Conservation (phyloP, 495 filamentous ascomycete genomes). For the Neurospora sp. region DNA sequence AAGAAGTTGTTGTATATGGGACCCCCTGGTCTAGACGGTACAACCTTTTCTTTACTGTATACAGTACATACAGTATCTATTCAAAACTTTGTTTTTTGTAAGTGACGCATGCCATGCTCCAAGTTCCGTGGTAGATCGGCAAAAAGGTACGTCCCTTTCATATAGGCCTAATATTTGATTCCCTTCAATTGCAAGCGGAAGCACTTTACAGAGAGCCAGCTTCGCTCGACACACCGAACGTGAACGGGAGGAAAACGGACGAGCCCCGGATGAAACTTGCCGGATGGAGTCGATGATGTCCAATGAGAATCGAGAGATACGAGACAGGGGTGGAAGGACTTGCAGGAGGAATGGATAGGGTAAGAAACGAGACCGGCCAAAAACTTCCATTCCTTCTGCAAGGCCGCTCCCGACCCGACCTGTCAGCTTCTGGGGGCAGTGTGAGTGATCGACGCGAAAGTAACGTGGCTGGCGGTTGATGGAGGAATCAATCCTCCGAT, state of each 20-base stretch:
- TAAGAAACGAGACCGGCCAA: not conserved
- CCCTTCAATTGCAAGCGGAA: not conserved
- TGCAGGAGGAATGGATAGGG: not conserved
- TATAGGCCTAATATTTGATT: too few relatives aligned
- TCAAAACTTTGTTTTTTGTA: not conserved
- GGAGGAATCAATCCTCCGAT: not conserved
- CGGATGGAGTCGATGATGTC: not conserved
- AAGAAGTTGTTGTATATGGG: not conserved
- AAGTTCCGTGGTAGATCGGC: too few relatives aligned
- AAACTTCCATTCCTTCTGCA: not conserved
- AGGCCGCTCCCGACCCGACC: not conserved
- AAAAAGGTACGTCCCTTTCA: too few relatives aligned
- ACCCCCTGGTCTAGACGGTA: not conserved
- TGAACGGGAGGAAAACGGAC: not conserved
- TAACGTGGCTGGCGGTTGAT: not conserved
- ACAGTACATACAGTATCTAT: not conserved
- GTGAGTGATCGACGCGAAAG: not conserved
- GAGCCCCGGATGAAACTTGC: not conserved
- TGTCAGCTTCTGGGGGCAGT: not conserved
- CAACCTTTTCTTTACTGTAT: too few relatives aligned
- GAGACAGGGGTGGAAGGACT: not conserved
- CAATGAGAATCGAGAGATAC: not conserved
- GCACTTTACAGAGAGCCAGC: not conserved
- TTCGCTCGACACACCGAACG: not conserved
- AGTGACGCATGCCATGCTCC: not conserved